phyloP scores from a whole-genome alignment of 2,329 filamentous ascomycete genomes.

The Drechslerella dactyloides region DNA sequence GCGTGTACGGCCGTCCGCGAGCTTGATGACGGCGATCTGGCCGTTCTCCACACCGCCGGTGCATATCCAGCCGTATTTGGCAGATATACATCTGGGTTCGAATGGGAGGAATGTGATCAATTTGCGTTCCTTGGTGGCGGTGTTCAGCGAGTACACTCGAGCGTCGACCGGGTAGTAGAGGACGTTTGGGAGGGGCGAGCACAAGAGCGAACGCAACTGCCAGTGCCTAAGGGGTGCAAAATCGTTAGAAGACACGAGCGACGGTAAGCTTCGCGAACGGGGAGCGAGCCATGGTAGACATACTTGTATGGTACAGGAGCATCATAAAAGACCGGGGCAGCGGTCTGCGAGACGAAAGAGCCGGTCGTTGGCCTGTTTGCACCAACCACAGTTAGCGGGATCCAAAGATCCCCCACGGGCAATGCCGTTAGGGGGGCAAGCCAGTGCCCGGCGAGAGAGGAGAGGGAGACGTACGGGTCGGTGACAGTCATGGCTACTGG shows the following conservation, averaged over 20 bases:
- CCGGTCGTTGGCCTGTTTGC: conserved; percentile 38
- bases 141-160: conserved; percentile 76
- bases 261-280: neutral
- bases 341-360: conserved; percentile 47
- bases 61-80: conserved; percentile 84
- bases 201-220: conserved; percentile 89
- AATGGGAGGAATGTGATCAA: conserved; percentile 74
- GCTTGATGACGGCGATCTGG: conserved; percentile 80
- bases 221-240: conserved; percentile 67
- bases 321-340: conserved; percentile 42
- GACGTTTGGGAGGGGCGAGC: conserved; percentile 74
- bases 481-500: conserved; percentile 42
- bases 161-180: conserved; percentile 83
- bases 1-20: conserved; percentile 57
- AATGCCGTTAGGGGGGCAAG: conserved; percentile 1
- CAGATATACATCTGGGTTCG: conserved; percentile 82
- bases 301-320: conserved; percentile 51
- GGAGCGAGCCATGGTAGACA: conserved; percentile 1
- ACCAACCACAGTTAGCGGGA: conserved; percentile 34
- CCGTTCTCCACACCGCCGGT: conserved; percentile 84
- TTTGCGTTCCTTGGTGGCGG: conserved; percentile 72
- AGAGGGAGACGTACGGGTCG: conserved; percentile 37
- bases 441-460: conserved; percentile 7
- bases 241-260: neutral
- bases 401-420: conserved; percentile 19